Evolutionary conservation across 805 yeast genomes (phyloP), one percentile per base, ranked within the genome.

Genomic region (Candida railenensis): DNA sequence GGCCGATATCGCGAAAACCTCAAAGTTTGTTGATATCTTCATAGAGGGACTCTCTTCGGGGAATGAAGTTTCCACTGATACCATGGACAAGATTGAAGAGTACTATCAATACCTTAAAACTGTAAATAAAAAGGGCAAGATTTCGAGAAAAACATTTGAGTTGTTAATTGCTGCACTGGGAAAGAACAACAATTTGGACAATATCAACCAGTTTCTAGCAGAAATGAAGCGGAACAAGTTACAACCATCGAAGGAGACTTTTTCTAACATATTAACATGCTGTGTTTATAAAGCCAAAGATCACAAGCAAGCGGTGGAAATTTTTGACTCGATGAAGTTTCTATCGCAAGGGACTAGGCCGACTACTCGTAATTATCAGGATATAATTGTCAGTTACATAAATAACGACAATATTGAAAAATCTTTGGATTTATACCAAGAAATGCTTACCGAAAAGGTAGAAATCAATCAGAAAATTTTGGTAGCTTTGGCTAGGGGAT

Each of bases 321-420:
- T 87, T 2, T 94, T 94, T 65, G 89, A 85, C 53, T 81, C 89
- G 50, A 82, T 94, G 90, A 92, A 89, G 59, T 92, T 88, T 61
- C 62, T 85, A 53, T 81, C 94, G 1, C 57, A 71, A 3, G 68
- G 71, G 22, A 81, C 90, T 14, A 76, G 80, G 42, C 97, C 98
- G 0, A 86, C 82, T 41, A 57, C 79, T 0, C 64, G 67, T 15
- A 80, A 90, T 1, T 94, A 90, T 62, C 82, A 84, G 48, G 78
- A 86, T 4, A 80, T 90, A 72, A 78, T 92, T 11, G 74, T 82
- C 9, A 71, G 88, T 5, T 82, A 87, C 51, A 79, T 83, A 3
- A 77, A 78, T 51, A 75, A 80, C 45, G 73, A 79, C 42, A 79
- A 87, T 45, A 71, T 87, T 12, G 91, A 89, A 49, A 83, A 78